Base-by-base conservation (phyloP, 768 basidiomycete species). In the Cystobasidium tubakii region DNA sequence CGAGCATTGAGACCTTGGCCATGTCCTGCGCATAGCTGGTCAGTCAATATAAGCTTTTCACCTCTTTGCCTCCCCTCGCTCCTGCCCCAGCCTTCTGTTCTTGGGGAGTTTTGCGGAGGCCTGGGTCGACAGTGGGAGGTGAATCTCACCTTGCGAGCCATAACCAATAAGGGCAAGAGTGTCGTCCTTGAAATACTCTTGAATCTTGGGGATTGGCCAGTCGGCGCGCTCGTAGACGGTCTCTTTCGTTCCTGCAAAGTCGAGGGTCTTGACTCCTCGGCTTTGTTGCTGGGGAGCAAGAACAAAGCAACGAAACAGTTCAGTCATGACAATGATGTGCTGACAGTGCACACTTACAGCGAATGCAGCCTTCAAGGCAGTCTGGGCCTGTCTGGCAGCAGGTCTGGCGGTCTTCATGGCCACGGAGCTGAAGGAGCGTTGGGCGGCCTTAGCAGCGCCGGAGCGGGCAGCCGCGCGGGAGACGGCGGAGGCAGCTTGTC, bases 181-280 rank as follows among this genome's bases (percentile, higher is more conserved):
- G 83, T 99, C 96, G 81, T 98, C 90, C 84, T 98, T 98, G 87
- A 99, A 96, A 86, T 95, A 99, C 82, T 98, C 93, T 82, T 98
- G 95, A 81, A 99, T 88, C 84, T 91, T 98, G 75, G 92, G 88
- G 75, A 95, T 84, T 42, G 96, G 96, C 96, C 96, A 99, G 86
- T 99, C 96, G 78, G 86, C 54, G 2, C 78, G 77, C 77, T 79
- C 79, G 76, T 77, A 79, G 60, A 80, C 79, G 33, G 63, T 67
- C 74, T 80, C 77, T 70, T 77, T 75, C 23, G 73, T 74, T 36
- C 77, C 79, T 42, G 79, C 79, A 34, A 80, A 80, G 76, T 76
- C 74, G 74, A 80, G 77, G 42, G 77, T 77, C 77, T 80, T 80
- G 70, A 79, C 74, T 53, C 75, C 75, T 31, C 75, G 31, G 17